These are phyloP conservation scores for Sporisorium iseilematis-ciliati DNA, from an alignment of 1,284 basidiomycete species.

Conservation along the genomic window DNA sequence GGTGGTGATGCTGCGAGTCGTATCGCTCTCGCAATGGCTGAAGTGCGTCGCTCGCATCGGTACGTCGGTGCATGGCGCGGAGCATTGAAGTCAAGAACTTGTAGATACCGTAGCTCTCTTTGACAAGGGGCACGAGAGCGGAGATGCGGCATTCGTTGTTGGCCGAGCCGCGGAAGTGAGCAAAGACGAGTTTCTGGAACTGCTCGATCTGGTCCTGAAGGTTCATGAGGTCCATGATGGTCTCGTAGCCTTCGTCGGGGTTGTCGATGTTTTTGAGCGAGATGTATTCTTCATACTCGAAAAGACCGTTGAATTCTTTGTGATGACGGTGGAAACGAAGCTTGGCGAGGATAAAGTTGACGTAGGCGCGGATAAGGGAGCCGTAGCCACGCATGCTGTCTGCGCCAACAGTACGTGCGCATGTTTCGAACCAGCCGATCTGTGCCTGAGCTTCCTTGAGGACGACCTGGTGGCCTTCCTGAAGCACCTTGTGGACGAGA, in stretches of 20 bases:
- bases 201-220: conserved; percentile 69
- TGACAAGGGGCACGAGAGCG: conserved; percentile 67
- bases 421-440: conserved; percentile 69
- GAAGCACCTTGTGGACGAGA: conserved; percentile 68
- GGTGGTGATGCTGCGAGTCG: conserved; percentile 64
- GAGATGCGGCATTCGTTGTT: conserved; percentile 70
- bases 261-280: conserved; percentile 70
- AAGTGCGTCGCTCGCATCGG: conserved; percentile 67
- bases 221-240: conserved; percentile 70
- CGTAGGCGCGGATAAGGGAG: conserved; percentile 66
- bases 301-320: conserved; percentile 69
- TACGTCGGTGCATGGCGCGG: conserved; percentile 69
- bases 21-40: conserved; percentile 68
- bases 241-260: conserved; percentile 69
- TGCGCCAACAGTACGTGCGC: conserved; percentile 61
- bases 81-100: conserved; percentile 70
- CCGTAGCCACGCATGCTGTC: conserved; percentile 66
- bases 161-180: conserved; percentile 63
- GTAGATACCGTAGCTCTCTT: conserved; percentile 70
- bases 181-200: conserved; percentile 69
- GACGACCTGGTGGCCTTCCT: conserved; percentile 67
- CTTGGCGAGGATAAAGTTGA: conserved; percentile 67
- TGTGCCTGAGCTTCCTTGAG: conserved; percentile 68
- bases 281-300: conserved; percentile 70
- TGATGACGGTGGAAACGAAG: conserved; percentile 69